These are phyloP conservation scores for Uronychia setigera DNA, from an alignment of 73 alveolate species.

Conservation along the genomic window DNA sequence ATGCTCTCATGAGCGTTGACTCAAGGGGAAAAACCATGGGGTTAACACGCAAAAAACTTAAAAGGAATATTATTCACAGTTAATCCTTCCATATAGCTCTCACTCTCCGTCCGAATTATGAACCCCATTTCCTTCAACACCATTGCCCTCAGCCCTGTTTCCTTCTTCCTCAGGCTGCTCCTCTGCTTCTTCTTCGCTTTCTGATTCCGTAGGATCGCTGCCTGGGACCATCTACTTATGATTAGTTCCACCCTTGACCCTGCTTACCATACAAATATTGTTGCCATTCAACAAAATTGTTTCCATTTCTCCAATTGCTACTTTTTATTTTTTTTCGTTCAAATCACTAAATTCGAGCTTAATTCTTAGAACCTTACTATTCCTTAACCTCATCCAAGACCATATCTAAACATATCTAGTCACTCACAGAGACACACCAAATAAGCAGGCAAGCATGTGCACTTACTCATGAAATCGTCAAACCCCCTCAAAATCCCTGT, in stretches of 20 bases:
- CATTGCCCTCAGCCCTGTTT: no score
- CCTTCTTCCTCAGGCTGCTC: background rate
- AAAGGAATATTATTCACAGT: background rate
- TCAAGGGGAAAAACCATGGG: slow-evolving; percentile 2
- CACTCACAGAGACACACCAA: background rate
- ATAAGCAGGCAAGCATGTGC: background rate
- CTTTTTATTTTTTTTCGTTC: background rate
- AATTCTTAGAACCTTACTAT: slow-evolving; percentile 31
- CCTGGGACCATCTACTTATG: background rate
- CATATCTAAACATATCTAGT: slow-evolving; percentile 44
- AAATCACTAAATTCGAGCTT: slow-evolving; percentile 3
- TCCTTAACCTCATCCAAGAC: slow-evolving; percentile 75
- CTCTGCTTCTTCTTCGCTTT: slow-evolving; percentile 4
- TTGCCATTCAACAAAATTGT: slow-evolving; percentile 42
- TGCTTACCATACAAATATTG: slow-evolving; percentile 37
- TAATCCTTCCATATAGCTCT: background rate
- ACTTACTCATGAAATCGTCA: slow-evolving; percentile 47
- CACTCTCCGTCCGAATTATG: background rate
- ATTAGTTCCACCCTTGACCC: background rate
- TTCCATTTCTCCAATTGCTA: slow-evolving; percentile 10
- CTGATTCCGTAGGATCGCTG: background rate
- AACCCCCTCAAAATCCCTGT: slow-evolving; percentile 75
- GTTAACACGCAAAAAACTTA: background rate
- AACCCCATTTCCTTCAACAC: background rate
- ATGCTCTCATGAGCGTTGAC: background rate